Base-by-base conservation (phyloP, 2,329 filamentous ascomycete genomes). In the Phyllachora maydis region DNA sequence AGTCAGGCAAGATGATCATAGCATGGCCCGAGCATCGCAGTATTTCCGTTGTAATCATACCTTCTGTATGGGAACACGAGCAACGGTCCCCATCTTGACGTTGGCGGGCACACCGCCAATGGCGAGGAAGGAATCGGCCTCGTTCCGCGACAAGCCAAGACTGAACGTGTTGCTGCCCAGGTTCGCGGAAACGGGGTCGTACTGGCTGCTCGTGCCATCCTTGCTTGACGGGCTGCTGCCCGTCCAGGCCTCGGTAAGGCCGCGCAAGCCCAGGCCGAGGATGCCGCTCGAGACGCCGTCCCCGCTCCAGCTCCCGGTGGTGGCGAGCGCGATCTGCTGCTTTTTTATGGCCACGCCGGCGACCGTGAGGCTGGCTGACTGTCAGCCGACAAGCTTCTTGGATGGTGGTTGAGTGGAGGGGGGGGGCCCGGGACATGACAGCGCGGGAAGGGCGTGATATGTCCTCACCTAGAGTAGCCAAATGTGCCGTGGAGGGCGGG, bases 261-360 rank as follows among this genome's bases (percentile, higher is more conserved):
- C 39, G 10, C 35, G 36, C 17, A 45, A 27, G 2, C 41, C 42
- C 4, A 46, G 34, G 6, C 41, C 43, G 6, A 46, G 33, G 17
- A 46, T 42, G 9, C 43, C 42, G 20, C 36, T 41, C 11, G 38
- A 38, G 11, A 43, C 31, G 5, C 32, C 34, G 21, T 45, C 42
- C 12, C 43, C 43, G n/a, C 26, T 28, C 28, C 40, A 44, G 8
- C 29, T 31, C 10, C 40, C 41, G 3, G 31, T 21, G 11, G 40
- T 35, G 5, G 42, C 40, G 6, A 45, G 34, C 7, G 40, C 37
- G 22, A 45, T 37, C 26, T 43, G 36, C 28, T 44, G 43, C 26
- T 39, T 40, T 4, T 35, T 32, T 3, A 43, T 30, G 2, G 31
- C 36, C 3, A 46, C 29, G 16, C 33, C 34, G 11, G 36, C 36